Conservation (phyloP, 805 yeast genomes). For the Schizosaccharomyces cryophilus region DNA sequence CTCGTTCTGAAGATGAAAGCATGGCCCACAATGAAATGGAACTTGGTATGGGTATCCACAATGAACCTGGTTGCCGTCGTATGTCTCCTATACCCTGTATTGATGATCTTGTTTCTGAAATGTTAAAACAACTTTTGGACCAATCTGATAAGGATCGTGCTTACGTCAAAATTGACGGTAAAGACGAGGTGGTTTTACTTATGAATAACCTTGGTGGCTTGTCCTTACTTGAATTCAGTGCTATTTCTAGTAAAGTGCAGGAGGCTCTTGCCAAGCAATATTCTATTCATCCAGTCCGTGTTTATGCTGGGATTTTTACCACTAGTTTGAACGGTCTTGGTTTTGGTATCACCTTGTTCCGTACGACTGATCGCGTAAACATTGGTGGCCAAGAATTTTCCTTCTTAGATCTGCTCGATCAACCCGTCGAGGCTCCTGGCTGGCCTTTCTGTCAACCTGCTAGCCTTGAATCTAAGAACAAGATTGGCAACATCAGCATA, state of each 20-base stretch:
- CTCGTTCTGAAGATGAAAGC: slow-evolving; percentile 19
- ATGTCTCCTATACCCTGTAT: slow-evolving; percentile 45
- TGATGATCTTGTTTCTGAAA: slow-evolving; percentile 28
- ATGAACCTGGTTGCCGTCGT: slow-evolving; percentile 65
- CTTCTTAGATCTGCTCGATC: slow-evolving; percentile 6
- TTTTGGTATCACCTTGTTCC: slow-evolving; percentile 59
- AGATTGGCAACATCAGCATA: not conserved
- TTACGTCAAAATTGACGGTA: slow-evolving; percentile 39
- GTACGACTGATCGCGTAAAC: slow-evolving; percentile 20
- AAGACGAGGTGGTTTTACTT: slow-evolving; percentile 44
- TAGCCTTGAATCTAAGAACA: not conserved
- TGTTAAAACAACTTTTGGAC: slow-evolving; percentile 39
- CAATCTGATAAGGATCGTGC: slow-evolving; percentile 50
- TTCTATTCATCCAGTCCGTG: slow-evolving; percentile 37
- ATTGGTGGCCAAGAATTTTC: not conserved
- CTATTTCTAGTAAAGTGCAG: slow-evolving; percentile 38
- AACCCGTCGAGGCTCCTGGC: slow-evolving; percentile 7
- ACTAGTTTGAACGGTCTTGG: slow-evolving; percentile 87
- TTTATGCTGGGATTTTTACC: slow-evolving; percentile 54
- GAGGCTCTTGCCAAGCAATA: slow-evolving; percentile 27
- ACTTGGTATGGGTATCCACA: slow-evolving; percentile 87
- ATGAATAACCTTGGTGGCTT: slow-evolving; percentile 81
- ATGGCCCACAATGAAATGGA: slow-evolving; percentile 47
- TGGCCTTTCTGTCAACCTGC: slow-evolving; percentile 5
- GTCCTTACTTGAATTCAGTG: slow-evolving; percentile 52